Evolutionary conservation across 2,329 filamentous ascomycete species (phyloP), one percentile per base, ranked within the genome.

Genomic region (Scorias spongiosa): DNA sequence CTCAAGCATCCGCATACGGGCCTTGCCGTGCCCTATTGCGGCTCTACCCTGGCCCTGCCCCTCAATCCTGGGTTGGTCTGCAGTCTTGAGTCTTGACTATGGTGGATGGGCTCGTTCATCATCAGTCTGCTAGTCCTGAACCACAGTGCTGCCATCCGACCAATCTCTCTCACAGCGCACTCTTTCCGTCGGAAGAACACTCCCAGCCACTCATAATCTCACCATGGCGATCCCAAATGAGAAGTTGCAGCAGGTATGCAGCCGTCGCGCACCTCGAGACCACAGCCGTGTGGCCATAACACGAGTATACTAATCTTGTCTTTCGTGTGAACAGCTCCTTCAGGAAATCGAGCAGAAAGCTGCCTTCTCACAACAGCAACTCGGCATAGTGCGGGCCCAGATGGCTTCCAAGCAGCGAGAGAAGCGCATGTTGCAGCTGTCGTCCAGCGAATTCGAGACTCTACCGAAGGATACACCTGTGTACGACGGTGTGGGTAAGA

Each of bases 401-500:
- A 84, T 94, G 53, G 75, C 79, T 7, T 72, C 78, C 47, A 94
- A 93, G 66, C 84, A 89, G 63, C 79, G 88, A 46, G 89, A 96
- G 61, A 80, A 83, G 59, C 85, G 91, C 39, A 78, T 95, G 66
- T 73, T 93, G 37, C 84, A 93, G 63, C 69, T 98, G 51, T 96
- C 89, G 2, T 75, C 81, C 30, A 84, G 75, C 50, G 91, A 98
- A 65, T 71, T 96, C 41, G 75, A 77, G n/a, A 73, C 76, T 6
- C 66, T 98, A 48, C 81, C 87, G 3, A 62, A 74, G 14, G 75
- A 81, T 40, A 91, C 86, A 0, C 80, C 80, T 29, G 77, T 94
- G 26, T 98, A 96, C 57, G 89, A 96, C 66, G 89, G 89, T 5
- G 82, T 96, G 10, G 91, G 91, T 42, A 98, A 96, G 68, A 96